Percentiles rank a stretch among this genome's conserved stretches.
These are phyloP conservation scores for Meira miltonrushii DNA, from an alignment of 1,284 basidiomycete genomes.

Conservation along the genomic window DNA sequence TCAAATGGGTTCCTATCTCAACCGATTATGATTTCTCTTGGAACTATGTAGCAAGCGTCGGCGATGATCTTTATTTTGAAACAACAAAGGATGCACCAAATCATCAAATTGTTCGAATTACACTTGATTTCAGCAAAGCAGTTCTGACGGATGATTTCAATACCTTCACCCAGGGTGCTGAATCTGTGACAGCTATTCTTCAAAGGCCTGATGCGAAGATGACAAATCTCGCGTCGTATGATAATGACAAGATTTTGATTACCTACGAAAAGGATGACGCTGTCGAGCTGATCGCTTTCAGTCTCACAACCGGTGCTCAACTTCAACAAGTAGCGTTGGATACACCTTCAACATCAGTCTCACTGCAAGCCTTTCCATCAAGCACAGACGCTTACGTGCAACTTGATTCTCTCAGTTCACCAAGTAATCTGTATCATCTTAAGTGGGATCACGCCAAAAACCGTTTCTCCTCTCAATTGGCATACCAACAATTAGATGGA, in stretches of 20 bases:
- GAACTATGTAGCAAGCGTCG: slow-evolving; percentile 40
- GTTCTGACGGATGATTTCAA: slow-evolving; percentile 29
- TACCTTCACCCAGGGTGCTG: slow-evolving; percentile 25
- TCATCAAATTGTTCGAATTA: slow-evolving; percentile 37
- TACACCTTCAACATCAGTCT: slow-evolving; percentile 63
- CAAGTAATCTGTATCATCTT: slow-evolving; percentile 59
- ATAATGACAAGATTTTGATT: slow-evolving; percentile 62
- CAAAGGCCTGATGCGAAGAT: slow-evolving; percentile 66
- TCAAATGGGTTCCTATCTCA: slow-evolving; percentile 43
- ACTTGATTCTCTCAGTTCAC: slow-evolving; percentile 68
- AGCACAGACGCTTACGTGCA: slow-evolving; percentile 63
- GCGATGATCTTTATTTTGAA: slow-evolving; percentile 43
- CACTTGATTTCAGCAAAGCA: slow-evolving; percentile 25
- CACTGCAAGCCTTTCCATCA: slow-evolving; percentile 58
- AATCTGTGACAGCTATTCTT: slow-evolving; percentile 62
- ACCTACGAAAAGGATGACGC: slow-evolving; percentile 74
- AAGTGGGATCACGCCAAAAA: slow-evolving; percentile 27
- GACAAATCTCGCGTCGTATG: slow-evolving; percentile 59
- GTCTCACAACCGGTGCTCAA: slow-evolving; percentile 59
- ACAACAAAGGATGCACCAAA: slow-evolving; percentile 49
- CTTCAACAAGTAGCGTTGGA: slow-evolving; percentile 65
- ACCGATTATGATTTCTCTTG: slow-evolving; percentile 40
- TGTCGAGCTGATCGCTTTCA: slow-evolving; percentile 73
- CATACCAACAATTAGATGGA: slow-evolving; percentile 54
- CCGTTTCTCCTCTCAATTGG: slow-evolving; percentile 9